phyloP scores from a whole-genome alignment of 1,284 basidiomycete species.

The Pseudozyma sp. region DNA sequence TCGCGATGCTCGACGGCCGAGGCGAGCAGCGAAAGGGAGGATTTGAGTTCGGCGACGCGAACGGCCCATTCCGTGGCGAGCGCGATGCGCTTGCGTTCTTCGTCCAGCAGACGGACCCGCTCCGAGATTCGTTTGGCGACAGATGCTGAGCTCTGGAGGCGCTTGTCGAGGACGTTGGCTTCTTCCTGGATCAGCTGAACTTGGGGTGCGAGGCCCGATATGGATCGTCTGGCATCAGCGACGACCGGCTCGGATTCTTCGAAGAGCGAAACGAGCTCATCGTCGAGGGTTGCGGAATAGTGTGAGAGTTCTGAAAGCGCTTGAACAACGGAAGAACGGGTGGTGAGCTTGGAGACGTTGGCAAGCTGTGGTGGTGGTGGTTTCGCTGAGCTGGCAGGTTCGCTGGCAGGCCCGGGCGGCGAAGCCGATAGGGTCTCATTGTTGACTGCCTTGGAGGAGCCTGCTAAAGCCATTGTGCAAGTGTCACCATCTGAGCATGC shows the following conservation, averaged over 20 bases:
- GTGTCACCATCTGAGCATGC: conserved; percentile 3
- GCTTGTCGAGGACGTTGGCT: conserved; percentile 74
- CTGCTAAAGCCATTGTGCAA: conserved; percentile 21
- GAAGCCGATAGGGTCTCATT: background rate
- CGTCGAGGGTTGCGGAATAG: conserved; percentile 81
- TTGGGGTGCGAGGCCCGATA: conserved; percentile 75
- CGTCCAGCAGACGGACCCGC: conserved; percentile 85
- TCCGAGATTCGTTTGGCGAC: conserved; percentile 91
- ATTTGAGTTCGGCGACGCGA: conserved; percentile 90
- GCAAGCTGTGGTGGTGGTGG: conserved; percentile 11
- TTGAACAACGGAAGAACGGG: conserved; percentile 54
- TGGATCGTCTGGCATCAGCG: conserved; percentile 30
- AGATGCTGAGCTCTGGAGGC: conserved; percentile 78
- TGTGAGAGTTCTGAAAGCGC: conserved; percentile 75
- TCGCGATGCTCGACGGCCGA: conserved; percentile 84
- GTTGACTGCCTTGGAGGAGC: conserved; percentile 7
- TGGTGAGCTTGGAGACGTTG: conserved; percentile 45
- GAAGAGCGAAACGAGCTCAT: conserved; percentile 80
- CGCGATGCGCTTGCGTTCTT: conserved; percentile 87
- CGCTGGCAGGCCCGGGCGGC: conserved; percentile 10
- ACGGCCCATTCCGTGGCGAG: conserved; percentile 85
- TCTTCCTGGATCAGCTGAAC: conserved; percentile 77
- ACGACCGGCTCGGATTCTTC: conserved; percentile 70
- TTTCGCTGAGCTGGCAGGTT: conserved; percentile 1
- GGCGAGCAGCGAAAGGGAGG: conserved; percentile 81